Conservation (phyloP, 768 basidiomycete genomes). For the Pisolithus tinctorius region DNA sequence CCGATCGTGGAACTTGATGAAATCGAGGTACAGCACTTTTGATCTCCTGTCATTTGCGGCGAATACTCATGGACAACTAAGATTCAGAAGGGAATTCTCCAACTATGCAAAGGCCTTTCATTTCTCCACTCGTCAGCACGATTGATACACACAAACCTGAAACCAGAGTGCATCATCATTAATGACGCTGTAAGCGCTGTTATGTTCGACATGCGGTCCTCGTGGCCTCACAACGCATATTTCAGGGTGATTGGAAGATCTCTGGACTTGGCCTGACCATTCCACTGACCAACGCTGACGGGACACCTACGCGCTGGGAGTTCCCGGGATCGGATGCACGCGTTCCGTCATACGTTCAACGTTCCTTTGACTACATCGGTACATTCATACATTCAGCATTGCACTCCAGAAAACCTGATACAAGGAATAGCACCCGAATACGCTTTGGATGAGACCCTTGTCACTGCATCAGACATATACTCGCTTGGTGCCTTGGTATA, state of each 20-base stretch:
- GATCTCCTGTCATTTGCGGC: neutral
- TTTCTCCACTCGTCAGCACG: conserved; percentile 93
- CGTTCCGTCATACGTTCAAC: conserved; percentile 74
- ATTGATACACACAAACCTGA: conserved; percentile 86
- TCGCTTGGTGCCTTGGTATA: conserved; percentile 90
- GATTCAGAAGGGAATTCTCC: conserved; percentile 96
- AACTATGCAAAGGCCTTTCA: conserved; percentile 81
- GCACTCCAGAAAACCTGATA: conserved; percentile 1
- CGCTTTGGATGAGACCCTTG: conserved; percentile 79
- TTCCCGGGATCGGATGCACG: conserved; percentile 85
- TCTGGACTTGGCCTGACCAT: conserved; percentile 86
- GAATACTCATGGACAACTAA: conserved; percentile 22
- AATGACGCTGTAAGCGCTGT: conserved; percentile 67
- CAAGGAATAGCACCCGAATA: conserved; percentile 80
- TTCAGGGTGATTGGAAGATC: conserved; percentile 96
- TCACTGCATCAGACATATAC: conserved; percentile 89
- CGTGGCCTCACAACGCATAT: neutral
- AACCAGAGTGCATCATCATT: conserved; percentile 81
- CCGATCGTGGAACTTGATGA: conserved; percentile 86
- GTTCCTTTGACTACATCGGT: conserved; percentile 96
- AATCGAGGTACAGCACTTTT: conserved; percentile 62
- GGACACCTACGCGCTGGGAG: conserved; percentile 76
- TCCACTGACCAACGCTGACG: conserved; percentile 59
- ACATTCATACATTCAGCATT: conserved; percentile 1
- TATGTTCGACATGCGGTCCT: neutral